Evolutionary conservation across 2,329 filamentous ascomycete species (phyloP).

Genomic region (Alternaria sp.): DNA sequence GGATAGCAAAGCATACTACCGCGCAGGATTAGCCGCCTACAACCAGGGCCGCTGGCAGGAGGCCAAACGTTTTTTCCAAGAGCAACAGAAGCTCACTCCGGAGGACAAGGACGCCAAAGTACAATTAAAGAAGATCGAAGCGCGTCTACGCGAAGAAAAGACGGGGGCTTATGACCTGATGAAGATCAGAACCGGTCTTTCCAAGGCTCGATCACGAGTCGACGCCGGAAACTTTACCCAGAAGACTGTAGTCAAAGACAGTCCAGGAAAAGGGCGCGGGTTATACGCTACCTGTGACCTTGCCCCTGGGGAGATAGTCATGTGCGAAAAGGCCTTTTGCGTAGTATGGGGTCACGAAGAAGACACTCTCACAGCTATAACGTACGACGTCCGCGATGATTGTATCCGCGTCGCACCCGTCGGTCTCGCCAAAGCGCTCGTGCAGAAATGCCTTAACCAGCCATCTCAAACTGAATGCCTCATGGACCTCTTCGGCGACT

Average conservation of each 20-base stretch:
- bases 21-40: constrained; percentile 59
- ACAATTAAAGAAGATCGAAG: constrained; percentile 31
- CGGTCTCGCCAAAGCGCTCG: constrained; percentile 36
- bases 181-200: constrained; percentile 49
- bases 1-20: constrained; percentile 58
- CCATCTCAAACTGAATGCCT: constrained; percentile 48
- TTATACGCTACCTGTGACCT: constrained; percentile 62
- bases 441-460: constrained; percentile 60
- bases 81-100: constrained; percentile 45
- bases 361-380: constrained; percentile 54
- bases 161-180: constrained; percentile 51
- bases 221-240: constrained; percentile 60
- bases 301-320: constrained; percentile 60
- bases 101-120: constrained; percentile 46
- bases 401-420: constrained; percentile 38
- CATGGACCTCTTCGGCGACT: constrained; percentile 44
- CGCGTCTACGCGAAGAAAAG: constrained; percentile 50
- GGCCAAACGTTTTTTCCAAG: constrained; percentile 49
- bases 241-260: constrained; percentile 54
- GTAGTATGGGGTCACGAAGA: constrained; percentile 55
- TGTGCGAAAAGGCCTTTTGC: constrained; percentile 66
- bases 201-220: constrained; percentile 55
- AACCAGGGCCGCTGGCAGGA: constrained; percentile 51
- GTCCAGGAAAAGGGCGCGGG: constrained; percentile 57
- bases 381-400: constrained; percentile 55